phyloP scores from a whole-genome alignment of 768 basidiomycete species.

The Mrakia blollopis region DNA sequence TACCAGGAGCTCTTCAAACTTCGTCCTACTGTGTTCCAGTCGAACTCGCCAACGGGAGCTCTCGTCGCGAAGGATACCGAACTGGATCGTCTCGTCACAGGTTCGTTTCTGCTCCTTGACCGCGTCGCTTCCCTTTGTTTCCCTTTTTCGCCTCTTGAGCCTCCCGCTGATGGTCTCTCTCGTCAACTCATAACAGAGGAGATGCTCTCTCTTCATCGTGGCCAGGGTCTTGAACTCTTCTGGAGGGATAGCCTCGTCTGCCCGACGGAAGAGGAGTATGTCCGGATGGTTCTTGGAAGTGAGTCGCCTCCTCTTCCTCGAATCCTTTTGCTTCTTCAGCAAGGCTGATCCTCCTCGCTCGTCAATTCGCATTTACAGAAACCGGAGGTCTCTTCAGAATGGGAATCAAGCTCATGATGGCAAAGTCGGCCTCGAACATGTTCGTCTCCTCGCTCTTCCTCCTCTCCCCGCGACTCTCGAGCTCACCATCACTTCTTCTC shows the following conservation, averaged over 20 bases:
- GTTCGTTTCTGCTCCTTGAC: neutral
- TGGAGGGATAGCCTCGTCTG: constrained; percentile 90
- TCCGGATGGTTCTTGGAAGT: constrained; percentile 97
- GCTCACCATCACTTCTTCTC: constrained; percentile 31
- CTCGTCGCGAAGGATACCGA: constrained; percentile 23
- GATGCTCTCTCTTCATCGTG: constrained; percentile 80
- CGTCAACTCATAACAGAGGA: constrained; percentile 50
- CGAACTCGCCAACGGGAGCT: constrained; percentile 14
- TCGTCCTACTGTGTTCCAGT: constrained; percentile 37
- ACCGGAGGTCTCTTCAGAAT: constrained; percentile 90
- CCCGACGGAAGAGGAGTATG: constrained; percentile 90
- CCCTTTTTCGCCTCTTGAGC: neutral
- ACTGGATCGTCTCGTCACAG: constrained; percentile 30
- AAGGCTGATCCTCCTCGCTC: neutral
- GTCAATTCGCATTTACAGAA: constrained; percentile 52
- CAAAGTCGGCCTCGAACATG: constrained; percentile 48
- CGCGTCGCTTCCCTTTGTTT: neutral
- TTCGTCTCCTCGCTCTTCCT: constrained; percentile 34
- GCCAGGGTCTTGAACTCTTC: constrained; percentile 88
- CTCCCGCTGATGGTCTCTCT: too few species aligned
- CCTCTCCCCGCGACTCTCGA: neutral
- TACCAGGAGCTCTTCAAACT: constrained; percentile 74
- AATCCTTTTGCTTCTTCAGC: neutral
- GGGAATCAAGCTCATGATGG: constrained; percentile 95
- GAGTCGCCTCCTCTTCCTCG: constrained; percentile 38